Conservation (phyloP, 768 basidiomycete genomes). For the Rhodotorula graminis region DNA sequence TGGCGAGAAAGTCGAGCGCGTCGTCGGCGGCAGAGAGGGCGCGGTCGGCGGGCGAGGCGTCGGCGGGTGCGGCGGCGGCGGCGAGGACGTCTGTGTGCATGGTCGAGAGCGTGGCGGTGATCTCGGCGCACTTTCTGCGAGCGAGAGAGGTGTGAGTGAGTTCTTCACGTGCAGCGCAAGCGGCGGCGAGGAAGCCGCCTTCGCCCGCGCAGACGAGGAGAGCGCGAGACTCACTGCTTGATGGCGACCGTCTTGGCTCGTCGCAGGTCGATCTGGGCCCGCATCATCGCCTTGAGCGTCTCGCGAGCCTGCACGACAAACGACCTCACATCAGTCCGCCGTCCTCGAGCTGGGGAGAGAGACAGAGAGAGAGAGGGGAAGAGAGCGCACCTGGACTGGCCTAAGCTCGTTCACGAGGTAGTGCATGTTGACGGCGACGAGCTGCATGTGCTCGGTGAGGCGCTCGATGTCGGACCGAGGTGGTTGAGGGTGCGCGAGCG, state of each 20-base stretch:
- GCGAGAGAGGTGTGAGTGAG: background rate
- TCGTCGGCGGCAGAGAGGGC: background rate
- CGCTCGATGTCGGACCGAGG: slow-evolving; percentile 35
- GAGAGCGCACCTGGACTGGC: slow-evolving; percentile 65
- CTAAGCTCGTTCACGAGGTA: slow-evolving; percentile 82
- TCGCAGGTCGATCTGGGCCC: slow-evolving; percentile 67
- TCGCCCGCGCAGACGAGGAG: no score
- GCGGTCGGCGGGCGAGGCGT: background rate
- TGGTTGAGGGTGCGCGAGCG: slow-evolving; percentile 42
- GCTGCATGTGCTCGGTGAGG: slow-evolving; percentile 64
- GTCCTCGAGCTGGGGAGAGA: no score
- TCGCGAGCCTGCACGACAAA: slow-evolving; percentile 60
- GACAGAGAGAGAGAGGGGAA: background rate
- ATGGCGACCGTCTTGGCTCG: slow-evolving; percentile 65
- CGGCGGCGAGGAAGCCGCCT: no score
- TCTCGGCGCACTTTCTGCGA: background rate
- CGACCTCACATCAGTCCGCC: background rate
- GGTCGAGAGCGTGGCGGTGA: background rate
- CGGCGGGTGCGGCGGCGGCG: background rate
- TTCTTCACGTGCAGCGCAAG: background rate
- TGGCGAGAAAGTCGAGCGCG: background rate
- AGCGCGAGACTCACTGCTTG: slow-evolving; percentile 58
- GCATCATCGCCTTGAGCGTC: slow-evolving; percentile 77
- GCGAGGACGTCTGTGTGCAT: background rate
- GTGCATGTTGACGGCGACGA: slow-evolving; percentile 80